These are phyloP conservation scores for Rhodotorula sp. DNA, from an alignment of 1,284 basidiomycete genomes.

Conservation along the genomic window DNA sequence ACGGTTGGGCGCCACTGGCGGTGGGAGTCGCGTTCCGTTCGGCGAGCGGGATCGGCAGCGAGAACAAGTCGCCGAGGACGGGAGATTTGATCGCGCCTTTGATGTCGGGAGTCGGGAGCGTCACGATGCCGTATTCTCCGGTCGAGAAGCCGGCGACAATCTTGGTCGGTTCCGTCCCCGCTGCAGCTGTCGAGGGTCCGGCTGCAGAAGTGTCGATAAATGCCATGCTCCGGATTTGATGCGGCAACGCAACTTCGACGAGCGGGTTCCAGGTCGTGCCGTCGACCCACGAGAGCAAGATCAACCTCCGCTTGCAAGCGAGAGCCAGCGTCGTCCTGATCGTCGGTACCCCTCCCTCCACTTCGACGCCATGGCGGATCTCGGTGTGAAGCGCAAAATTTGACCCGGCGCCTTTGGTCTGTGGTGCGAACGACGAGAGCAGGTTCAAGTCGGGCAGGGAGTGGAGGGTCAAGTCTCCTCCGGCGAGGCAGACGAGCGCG, in stretches of 20 bases:
- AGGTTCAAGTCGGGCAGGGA: constrained; percentile 22
- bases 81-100: constrained; percentile 1
- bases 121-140: constrained; percentile 73
- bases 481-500: constrained; percentile 67
- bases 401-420: constrained; percentile 18
- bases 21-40: constrained; percentile 4
- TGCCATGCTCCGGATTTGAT: constrained; percentile 52
- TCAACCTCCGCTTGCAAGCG: constrained; percentile 79
- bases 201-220: constrained; percentile 22
- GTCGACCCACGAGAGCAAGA: constrained; percentile 77
- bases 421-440: constrained; percentile 26
- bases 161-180: constrained; percentile 10
- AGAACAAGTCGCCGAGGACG: constrained; percentile 38
- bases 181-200: background rate
- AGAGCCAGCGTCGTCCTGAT: constrained; percentile 75
- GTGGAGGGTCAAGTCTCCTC: constrained; percentile 35
- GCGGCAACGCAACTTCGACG: constrained; percentile 74
- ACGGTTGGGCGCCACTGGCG: background rate
- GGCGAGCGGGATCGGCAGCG: constrained; percentile 9
- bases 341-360: constrained; percentile 8
- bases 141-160: constrained; percentile 74
- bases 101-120: constrained; percentile 51
- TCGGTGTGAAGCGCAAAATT: constrained; percentile 29
- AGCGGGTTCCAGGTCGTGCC: constrained; percentile 71
- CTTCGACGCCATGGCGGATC: background rate